phyloP scores from a whole-genome alignment of 1,139 yeast species.

The Hyphopichia fennica region DNA sequence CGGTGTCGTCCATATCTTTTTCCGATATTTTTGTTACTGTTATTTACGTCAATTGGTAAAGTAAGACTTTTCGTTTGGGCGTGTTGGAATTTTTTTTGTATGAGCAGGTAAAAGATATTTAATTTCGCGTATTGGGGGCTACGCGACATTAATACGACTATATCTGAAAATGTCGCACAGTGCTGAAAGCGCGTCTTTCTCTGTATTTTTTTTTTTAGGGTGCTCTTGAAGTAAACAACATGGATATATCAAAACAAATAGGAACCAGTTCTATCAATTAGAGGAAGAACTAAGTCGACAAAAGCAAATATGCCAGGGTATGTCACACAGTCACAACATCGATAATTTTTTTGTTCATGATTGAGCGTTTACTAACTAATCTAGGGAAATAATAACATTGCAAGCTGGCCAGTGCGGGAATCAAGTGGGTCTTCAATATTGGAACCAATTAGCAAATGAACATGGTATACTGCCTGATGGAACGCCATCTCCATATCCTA shows the following conservation, averaged over 20 bases:
- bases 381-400: slow-evolving; percentile 42
- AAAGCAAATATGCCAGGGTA: slow-evolving; percentile 2
- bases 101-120: no score
- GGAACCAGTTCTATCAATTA: background rate
- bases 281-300: no score
- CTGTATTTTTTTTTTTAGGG: background rate
- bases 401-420: slow-evolving; percentile 91
- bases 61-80: no score
- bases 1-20: slow-evolving; percentile 57
- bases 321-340: background rate
- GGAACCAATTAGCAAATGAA: slow-evolving; percentile 87
- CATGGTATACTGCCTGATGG: slow-evolving; percentile 88
- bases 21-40: slow-evolving; percentile 7
- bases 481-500: slow-evolving; percentile 30
- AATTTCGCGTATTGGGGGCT: no score
- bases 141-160: no score
- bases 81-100: no score
- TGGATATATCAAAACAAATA: background rate
- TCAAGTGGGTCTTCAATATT: slow-evolving; percentile 90
- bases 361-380: slow-evolving; percentile 28
- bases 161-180: background rate
- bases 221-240: background rate
- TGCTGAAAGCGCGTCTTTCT: background rate
- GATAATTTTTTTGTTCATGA: no score
- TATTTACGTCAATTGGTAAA: no score